phyloP scores from a whole-genome alignment of 208 protist genomes.

The Acanthamoeba culbertsoni region DNA sequence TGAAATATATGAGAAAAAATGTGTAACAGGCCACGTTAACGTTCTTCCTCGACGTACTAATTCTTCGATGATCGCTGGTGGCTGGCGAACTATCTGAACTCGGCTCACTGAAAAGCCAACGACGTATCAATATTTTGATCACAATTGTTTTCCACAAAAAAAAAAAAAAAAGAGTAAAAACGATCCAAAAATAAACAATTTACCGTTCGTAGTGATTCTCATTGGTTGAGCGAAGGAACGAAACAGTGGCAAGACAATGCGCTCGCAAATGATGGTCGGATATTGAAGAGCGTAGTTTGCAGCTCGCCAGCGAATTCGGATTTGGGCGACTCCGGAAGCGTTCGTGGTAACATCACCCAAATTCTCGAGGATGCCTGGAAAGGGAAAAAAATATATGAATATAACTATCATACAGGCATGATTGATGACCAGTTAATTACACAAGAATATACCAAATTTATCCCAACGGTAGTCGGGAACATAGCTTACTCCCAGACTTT shows the following conservation, averaged over 20 bases:
- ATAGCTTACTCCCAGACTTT: neutral
- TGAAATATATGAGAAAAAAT: neutral
- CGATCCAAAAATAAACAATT: no score
- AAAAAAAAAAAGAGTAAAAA: no score
- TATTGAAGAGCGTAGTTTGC: constrained; percentile 23
- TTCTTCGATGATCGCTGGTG: neutral
- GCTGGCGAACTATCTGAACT: neutral
- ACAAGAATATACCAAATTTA: neutral
- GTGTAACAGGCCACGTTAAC: no score
- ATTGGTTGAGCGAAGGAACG: neutral
- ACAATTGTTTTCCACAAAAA: no score
- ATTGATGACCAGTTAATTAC: neutral
- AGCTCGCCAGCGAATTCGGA: neutral
- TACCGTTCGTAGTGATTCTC: neutral
- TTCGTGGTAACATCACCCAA: neutral
- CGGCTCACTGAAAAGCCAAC: neutral
- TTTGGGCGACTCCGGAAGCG: neutral
- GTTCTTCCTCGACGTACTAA: neutral
- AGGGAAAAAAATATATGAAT: neutral
- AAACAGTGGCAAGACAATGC: neutral
- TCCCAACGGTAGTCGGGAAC: neutral
- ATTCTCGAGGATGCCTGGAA: constrained; percentile 14
- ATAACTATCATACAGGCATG: neutral
- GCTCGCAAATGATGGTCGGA: neutral
- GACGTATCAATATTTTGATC: no score